Evolutionary conservation across 2,329 filamentous ascomycete species (phyloP).

Genomic region (Achaetomium macrosporum): DNA sequence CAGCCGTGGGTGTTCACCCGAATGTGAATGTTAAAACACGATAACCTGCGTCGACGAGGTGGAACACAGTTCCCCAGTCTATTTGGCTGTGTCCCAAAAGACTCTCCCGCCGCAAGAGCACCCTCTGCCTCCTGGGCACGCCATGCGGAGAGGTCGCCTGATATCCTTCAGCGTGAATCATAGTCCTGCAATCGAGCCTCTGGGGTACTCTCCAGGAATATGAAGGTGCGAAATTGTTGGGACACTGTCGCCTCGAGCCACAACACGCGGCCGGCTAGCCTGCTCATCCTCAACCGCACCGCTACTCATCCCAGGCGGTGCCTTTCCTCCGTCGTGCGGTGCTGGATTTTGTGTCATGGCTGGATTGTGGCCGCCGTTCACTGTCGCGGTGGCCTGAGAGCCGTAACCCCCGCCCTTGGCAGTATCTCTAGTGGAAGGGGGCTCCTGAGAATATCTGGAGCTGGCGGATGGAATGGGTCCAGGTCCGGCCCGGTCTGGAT

Average conservation of each 20-base stretch:
- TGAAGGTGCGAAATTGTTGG: constrained; percentile 60
- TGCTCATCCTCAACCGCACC: not conserved
- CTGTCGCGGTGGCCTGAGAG: not conserved
- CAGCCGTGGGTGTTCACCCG: too few species aligned
- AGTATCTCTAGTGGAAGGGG: not conserved
- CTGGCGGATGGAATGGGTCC: constrained; percentile 1
- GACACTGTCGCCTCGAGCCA: constrained; percentile 38
- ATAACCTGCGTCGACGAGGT: too few species aligned
- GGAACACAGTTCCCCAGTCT: too few species aligned
- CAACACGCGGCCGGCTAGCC: constrained; percentile 9
- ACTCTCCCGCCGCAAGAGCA: too few species aligned
- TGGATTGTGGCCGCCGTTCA: not conserved
- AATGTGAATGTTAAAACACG: too few species aligned
- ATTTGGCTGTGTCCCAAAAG: too few species aligned
- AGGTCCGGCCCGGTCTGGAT: constrained; percentile 7
- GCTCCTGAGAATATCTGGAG: not conserved
- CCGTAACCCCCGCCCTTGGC: not conserved
- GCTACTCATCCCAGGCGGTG: not conserved
- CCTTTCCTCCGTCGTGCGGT: not conserved
- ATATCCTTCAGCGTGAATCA: not conserved
- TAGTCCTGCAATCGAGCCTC: constrained; percentile 14
- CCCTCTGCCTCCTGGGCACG: too few species aligned
- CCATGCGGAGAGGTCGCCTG: too few species aligned
- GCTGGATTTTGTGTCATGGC: not conserved
- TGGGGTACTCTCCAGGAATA: constrained; percentile 63